Evolutionary conservation across 768 basidiomycete species (phyloP).

Genomic region (Lyophyllum decastes): DNA sequence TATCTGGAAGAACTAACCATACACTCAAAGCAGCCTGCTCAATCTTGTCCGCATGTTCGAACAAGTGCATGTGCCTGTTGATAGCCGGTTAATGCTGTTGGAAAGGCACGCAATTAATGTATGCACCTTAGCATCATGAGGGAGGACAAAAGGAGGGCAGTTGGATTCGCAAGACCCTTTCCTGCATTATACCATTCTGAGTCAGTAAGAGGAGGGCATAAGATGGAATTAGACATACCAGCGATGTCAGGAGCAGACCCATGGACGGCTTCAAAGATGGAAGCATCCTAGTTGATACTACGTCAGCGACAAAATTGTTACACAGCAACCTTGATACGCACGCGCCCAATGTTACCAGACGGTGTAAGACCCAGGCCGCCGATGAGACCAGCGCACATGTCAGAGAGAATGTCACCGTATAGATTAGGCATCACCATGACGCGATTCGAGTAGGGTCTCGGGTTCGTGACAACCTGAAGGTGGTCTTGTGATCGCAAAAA

Average conservation of each 20-base stretch:
- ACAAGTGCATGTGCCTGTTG: slow-evolving; percentile 87
- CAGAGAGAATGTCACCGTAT: slow-evolving; percentile 93
- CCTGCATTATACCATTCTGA: slow-evolving; percentile 40
- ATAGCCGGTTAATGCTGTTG: neutral
- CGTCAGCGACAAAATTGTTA: slow-evolving; percentile 13
- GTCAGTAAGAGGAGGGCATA: neutral
- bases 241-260: slow-evolving; percentile 99
- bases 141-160: slow-evolving; percentile 92
- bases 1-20: slow-evolving; percentile 31
- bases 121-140: slow-evolving; percentile 96
- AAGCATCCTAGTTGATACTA: slow-evolving; percentile 70
- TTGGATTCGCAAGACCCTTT: slow-evolving; percentile 97
- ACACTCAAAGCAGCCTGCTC: slow-evolving; percentile 90
- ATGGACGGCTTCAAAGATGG: slow-evolving; percentile 99
- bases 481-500: neutral
- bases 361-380: slow-evolving; percentile 97
- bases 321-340: slow-evolving; percentile 35
- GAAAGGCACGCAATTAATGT: neutral
- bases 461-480: slow-evolving; percentile 84
- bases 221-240: slow-evolving; percentile 44
- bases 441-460: slow-evolving; percentile 88
- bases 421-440: slow-evolving; percentile 99
- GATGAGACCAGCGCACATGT: slow-evolving; percentile 98
- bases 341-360: slow-evolving; percentile 95
- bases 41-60: slow-evolving; percentile 82